Evolutionary conservation across 2,329 filamentous ascomycete species (phyloP), one percentile per base, ranked within the genome.

Genomic region (Scortechinia acanthostroma): DNA sequence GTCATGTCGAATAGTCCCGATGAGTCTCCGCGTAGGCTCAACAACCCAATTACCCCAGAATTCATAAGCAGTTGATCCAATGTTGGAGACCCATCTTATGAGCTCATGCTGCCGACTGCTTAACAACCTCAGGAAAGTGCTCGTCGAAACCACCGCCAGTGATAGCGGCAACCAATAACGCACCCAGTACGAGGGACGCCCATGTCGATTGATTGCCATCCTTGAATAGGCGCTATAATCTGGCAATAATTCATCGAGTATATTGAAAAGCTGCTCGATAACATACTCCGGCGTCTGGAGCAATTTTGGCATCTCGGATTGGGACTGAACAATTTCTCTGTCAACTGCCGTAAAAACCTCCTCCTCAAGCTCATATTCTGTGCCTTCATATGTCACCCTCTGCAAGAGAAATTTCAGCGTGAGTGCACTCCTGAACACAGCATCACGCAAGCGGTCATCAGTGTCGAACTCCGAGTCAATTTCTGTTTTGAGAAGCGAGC

Each of bases 1-100:
- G 56, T 97, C 89, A 61, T 97, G 93, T 3, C 91, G 83, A 52
- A 98, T 97, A 0, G 93, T 98, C 43, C 85, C 83, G 47, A 98
- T 78, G 16, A 98, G 74, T 59, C 89, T 91, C 54, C 80, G 80
- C 1, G 81, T 73, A 0, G 93, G 93, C 51, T 95, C 86, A 10
- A 98, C 70, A 2, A 98, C 86, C 93, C 93, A 98, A 61, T 98
- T 98, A 48, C 83, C 73, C 87, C 91, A 96, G 59, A 98, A 98
- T 61, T 95, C 91, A 45, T 87, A 76, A 1, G 83, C 68, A 0
- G 93, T 98, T 2, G 71, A 69, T 4, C 89, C 91, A 21, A 95
- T 66, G 51, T 93, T 86, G 25, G 76, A 71, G 40, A 95, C 71
- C 90, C 91, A 96, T 42, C 80, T 73, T 21, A 88, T 52, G 17